These are phyloP conservation scores for Pythium vanterpoolii DNA, from an alignment of 352 stramenopile species.

Conservation along the genomic window DNA sequence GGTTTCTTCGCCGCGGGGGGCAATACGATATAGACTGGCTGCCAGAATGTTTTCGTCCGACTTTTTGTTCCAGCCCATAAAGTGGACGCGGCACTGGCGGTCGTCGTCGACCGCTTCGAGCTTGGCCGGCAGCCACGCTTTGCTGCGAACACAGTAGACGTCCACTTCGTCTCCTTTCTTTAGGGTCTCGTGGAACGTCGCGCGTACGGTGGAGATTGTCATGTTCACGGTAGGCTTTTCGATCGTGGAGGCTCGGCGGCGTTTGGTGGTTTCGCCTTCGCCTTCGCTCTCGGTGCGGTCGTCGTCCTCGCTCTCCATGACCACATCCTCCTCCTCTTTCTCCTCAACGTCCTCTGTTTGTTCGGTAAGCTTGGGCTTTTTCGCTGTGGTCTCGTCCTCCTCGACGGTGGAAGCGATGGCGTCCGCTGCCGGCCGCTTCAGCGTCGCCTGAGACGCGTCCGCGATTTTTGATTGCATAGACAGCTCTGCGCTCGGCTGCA, in stretches of 20 bases:
- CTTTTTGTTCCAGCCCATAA: conserved; percentile 63
- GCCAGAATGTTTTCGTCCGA: conserved; percentile 47
- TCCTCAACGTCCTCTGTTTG: neutral
- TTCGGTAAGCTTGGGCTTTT: neutral
- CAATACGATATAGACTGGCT: conserved; percentile 32
- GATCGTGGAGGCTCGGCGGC: neutral
- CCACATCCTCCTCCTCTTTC: conserved; percentile 2
- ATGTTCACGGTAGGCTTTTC: neutral
- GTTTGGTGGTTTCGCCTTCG: neutral
- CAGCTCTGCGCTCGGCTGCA: neutral
- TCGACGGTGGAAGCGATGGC: neutral
- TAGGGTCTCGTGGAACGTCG: conserved; percentile 31
- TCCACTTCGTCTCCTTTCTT: conserved; percentile 44
- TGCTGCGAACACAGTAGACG: conserved; percentile 46
- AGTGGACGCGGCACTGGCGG: conserved; percentile 42
- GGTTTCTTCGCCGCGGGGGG: conserved; percentile 35
- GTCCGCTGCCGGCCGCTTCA: neutral
- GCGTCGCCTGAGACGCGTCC: neutral
- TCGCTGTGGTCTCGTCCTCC: neutral
- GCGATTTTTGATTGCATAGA: neutral
- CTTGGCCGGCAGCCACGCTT: conserved; percentile 60
- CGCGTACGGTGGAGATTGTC: neutral
- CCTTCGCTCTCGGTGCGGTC: conserved; percentile 8
- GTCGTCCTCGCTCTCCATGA: conserved; percentile 11
- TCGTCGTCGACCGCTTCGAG: conserved; percentile 34